phyloP scores from a whole-genome alignment of 2,329 filamentous ascomycete species.

The Xylaria sp. region DNA sequence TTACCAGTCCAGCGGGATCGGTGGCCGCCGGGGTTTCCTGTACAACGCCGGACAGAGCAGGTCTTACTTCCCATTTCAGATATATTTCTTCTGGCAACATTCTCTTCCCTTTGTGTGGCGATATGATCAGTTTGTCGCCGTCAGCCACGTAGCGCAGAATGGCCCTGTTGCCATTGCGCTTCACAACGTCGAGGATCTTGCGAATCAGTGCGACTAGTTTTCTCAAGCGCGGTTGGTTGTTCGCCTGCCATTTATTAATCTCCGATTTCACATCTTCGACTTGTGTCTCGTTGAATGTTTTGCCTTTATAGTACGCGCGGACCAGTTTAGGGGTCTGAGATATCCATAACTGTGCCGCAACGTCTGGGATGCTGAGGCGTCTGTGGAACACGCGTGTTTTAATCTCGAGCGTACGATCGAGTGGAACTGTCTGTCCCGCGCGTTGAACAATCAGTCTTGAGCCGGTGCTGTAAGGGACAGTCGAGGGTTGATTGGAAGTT shows the following conservation, averaged over 20 bases:
- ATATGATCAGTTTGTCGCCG: constrained; percentile 1
- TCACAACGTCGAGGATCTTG: constrained; percentile 29
- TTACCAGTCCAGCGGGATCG: background rate
- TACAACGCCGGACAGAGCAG: background rate
- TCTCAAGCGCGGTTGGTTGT: constrained; percentile 30
- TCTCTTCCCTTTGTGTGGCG: background rate
- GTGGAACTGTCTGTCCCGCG: constrained; percentile 31
- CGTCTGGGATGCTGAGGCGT: constrained; percentile 32
- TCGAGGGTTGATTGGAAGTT: constrained; percentile 14
- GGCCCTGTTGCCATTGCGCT: constrained; percentile 16
- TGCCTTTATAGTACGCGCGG: constrained; percentile 38
- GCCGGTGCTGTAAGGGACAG: constrained; percentile 9
- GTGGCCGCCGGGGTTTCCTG: background rate
- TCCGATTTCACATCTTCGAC: constrained; percentile 35
- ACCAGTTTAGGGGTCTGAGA: constrained; percentile 45
- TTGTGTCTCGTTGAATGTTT: constrained; percentile 31
- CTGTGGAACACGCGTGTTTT: constrained; percentile 38
- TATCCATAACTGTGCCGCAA: constrained; percentile 40
- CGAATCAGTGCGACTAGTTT: constrained; percentile 32
- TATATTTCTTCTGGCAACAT: constrained; percentile 5
- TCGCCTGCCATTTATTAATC: constrained; percentile 34
- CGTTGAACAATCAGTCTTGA: constrained; percentile 31
- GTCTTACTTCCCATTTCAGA: background rate
- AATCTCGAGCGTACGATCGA: constrained; percentile 39
- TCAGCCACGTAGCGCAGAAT: background rate